Conservation (phyloP, 2,329 filamentous ascomycete genomes). For the Apiospora sp. region DNA sequence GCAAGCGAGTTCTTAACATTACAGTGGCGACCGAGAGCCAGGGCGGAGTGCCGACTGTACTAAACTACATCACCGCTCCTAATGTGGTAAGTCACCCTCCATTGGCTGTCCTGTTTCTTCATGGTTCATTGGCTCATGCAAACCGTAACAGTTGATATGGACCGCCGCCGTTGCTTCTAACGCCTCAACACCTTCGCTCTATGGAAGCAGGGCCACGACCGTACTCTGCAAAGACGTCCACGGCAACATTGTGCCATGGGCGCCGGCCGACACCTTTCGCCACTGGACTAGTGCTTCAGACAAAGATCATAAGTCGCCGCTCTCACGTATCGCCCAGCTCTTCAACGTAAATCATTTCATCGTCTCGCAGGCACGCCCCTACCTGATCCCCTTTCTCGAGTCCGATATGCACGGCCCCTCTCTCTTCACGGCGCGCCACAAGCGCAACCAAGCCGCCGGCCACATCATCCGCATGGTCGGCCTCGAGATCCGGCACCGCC, state of each 20-base stretch:
- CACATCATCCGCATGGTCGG: constrained; percentile 74
- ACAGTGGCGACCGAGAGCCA: constrained; percentile 81
- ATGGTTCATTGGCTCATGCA: background rate
- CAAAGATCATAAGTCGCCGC: constrained; percentile 65
- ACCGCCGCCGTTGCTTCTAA: constrained; percentile 82
- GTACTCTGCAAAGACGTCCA: constrained; percentile 81
- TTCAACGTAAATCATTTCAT: constrained; percentile 98
- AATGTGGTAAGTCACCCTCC: constrained; percentile 74
- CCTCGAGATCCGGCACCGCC: constrained; percentile 80
- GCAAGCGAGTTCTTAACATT: constrained; percentile 89
- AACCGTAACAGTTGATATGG: constrained; percentile 71
- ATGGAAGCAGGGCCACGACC: constrained; percentile 67
- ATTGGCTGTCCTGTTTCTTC: too few relatives aligned
- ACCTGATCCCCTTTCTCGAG: constrained; percentile 84
- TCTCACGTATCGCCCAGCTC: constrained; percentile 78
- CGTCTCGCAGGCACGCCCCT: constrained; percentile 89
- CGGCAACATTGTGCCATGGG: constrained; percentile 78
- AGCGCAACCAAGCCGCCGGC: constrained; percentile 63
- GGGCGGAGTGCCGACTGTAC: constrained; percentile 79
- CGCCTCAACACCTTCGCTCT: constrained; percentile 69
- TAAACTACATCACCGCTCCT: constrained; percentile 93
- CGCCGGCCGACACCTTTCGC: constrained; percentile 70
- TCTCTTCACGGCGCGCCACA: constrained; percentile 65
- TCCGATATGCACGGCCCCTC: constrained; percentile 81
- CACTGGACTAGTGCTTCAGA: constrained; percentile 73